phyloP scores from a whole-genome alignment of 2,329 filamentous ascomycete genomes.

The Proliferodiscus dingleyae region DNA sequence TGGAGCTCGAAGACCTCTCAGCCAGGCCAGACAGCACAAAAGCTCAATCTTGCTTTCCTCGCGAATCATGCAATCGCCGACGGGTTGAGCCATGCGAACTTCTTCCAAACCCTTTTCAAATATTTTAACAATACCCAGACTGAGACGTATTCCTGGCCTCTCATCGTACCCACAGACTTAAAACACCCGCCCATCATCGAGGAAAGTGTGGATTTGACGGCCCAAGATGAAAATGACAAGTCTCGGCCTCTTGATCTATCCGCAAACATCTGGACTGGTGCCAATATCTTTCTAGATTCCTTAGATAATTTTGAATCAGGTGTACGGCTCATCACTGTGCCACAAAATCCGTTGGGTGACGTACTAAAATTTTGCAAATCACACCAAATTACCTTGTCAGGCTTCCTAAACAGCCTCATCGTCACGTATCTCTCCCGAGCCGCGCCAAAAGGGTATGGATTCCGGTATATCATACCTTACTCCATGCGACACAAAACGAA shows the following conservation, averaged over 20 bases:
- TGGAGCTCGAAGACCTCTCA: background rate
- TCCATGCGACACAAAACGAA: constrained; percentile 9
- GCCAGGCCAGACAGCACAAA: background rate
- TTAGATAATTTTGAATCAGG: background rate
- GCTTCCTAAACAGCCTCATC: constrained; percentile 9
- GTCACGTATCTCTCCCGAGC: constrained; percentile 5
- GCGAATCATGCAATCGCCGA: constrained; percentile 1
- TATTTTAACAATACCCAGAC: background rate
- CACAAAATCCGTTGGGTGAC: background rate
- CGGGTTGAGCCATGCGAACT: background rate
- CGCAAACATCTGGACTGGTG: background rate
- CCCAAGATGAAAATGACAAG: background rate
- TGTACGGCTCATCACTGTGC: background rate
- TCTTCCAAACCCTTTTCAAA: background rate
- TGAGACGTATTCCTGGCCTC: background rate
- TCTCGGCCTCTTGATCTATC: background rate
- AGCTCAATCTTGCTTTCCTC: constrained; percentile 3
- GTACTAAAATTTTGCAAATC: constrained; percentile 2
- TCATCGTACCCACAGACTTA: background rate
- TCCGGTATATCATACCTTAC: constrained; percentile 8
- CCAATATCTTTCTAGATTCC: background rate
- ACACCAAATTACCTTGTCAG: constrained; percentile 5
- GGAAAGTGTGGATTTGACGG: background rate
- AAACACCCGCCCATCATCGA: background rate
- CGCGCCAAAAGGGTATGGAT: constrained; percentile 2